Conservation (phyloP, 306 rosid species). For the Castanospermum australe region DNA sequence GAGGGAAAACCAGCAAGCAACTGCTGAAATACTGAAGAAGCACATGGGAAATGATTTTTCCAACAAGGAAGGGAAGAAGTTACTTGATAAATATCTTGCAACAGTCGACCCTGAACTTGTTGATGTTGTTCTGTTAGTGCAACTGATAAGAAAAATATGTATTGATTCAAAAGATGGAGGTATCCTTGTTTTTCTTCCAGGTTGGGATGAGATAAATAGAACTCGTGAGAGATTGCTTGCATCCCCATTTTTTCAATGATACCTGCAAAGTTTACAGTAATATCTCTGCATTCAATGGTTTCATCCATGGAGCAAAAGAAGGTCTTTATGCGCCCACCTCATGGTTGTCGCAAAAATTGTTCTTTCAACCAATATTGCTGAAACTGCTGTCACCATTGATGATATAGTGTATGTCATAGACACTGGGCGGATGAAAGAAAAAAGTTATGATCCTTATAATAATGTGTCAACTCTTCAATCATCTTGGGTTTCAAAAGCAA, state of each 20-base stretch:
- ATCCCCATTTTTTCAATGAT: conserved; percentile 58
- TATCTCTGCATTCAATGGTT: conserved; percentile 88
- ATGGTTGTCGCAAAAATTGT: conserved; percentile 88
- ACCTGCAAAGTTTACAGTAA: conserved; percentile 45
- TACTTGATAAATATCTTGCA: conserved; percentile 63
- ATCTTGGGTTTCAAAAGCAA: conserved; percentile 96
- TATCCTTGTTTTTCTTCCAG: conserved; percentile 89
- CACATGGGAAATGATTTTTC: conserved; percentile 51
- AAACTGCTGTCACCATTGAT: conserved; percentile 93
- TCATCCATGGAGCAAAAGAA: conserved; percentile 73
- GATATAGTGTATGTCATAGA: conserved; percentile 92
- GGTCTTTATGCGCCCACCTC: conserved; percentile 65
- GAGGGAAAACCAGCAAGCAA: conserved; percentile 57
- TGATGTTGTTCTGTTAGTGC: conserved; percentile 71
- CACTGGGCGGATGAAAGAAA: conserved; percentile 91
- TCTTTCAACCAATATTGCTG: conserved; percentile 93
- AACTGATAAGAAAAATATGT: conserved; percentile 72
- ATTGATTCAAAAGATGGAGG: conserved; percentile 83
- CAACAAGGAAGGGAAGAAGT: conserved; percentile 36
- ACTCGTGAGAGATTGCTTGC: conserved; percentile 59
- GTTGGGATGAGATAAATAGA: conserved; percentile 95
- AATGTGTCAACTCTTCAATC: conserved; percentile 90
- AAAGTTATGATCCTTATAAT: conserved; percentile 84
- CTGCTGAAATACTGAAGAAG: conserved; percentile 55
- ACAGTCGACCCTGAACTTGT: conserved; percentile 60